phyloP scores from a whole-genome alignment of 192 early-diverging fungal species.

The Backusella australiensis region DNA sequence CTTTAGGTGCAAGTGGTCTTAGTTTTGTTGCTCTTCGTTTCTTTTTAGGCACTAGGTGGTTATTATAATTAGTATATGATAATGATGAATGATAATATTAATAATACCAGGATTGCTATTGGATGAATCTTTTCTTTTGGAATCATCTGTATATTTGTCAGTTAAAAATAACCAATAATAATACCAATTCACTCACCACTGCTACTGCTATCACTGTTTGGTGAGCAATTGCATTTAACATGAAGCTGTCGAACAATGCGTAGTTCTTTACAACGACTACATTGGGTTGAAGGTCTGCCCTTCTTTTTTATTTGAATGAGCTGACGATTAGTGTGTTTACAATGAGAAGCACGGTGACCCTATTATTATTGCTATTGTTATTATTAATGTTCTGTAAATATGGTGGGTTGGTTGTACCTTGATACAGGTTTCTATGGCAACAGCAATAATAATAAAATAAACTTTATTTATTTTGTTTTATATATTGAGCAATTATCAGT shows the following conservation, averaged over 20 bases:
- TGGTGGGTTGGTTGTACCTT: slow-evolving; percentile 5
- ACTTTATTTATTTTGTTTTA: neutral
- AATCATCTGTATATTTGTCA: neutral
- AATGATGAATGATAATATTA: neutral
- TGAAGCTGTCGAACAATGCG: slow-evolving; percentile 63
- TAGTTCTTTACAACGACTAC: slow-evolving; percentile 60
- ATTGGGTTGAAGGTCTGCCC: slow-evolving; percentile 69
- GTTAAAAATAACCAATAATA: neutral
- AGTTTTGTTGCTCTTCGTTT: neutral
- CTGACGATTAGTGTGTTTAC: slow-evolving; percentile 47
- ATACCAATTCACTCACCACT: neutral
- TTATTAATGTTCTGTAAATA: neutral
- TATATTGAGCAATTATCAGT: neutral
- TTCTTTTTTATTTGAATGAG: slow-evolving; percentile 63
- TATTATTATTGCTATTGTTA: slow-evolving; percentile 4
- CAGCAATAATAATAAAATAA: neutral
- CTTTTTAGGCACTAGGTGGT: slow-evolving; percentile 8
- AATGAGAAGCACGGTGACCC: slow-evolving; percentile 39
- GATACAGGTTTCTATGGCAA: slow-evolving; percentile 19
- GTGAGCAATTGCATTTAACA: slow-evolving; percentile 59
- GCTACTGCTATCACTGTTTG: neutral
- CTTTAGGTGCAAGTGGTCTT: slow-evolving; percentile 3
- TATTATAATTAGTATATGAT: neutral
- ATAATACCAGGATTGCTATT: neutral
- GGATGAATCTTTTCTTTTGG: neutral